These are phyloP conservation scores for Fusarium algeriense DNA, from an alignment of 2,329 filamentous ascomycete species.

Conservation along the genomic window DNA sequence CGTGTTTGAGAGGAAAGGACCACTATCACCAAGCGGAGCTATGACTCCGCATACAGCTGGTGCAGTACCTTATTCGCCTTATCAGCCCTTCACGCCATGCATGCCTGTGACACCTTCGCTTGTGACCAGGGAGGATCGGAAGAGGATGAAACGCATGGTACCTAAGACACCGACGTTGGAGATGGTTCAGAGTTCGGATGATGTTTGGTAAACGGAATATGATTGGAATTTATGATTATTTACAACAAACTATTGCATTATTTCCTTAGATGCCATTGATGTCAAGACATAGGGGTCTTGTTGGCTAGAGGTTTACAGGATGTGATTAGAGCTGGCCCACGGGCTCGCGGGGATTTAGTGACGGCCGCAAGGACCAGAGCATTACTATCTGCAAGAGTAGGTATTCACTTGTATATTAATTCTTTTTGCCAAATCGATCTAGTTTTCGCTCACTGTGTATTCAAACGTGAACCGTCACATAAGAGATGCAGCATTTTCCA, in stretches of 20 bases:
- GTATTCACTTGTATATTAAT: conserved; percentile 25
- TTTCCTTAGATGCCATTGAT: conserved; percentile 45
- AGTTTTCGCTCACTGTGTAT: neutral
- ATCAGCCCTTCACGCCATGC: conserved; percentile 82
- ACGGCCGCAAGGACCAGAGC: conserved; percentile 21
- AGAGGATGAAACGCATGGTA: conserved; percentile 73
- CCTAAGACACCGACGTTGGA: conserved; percentile 72
- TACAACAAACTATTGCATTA: conserved; percentile 22
- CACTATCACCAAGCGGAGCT: conserved; percentile 67
- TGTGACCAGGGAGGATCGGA: conserved; percentile 77
- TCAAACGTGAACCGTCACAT: neutral
- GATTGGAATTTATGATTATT: conserved; percentile 17
- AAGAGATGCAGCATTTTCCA: conserved; percentile 10
- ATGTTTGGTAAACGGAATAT: conserved; percentile 69
- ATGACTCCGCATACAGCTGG: conserved; percentile 73
- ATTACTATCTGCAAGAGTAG: conserved; percentile 22
- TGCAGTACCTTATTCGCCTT: conserved; percentile 79
- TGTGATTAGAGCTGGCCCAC: conserved; percentile 17
- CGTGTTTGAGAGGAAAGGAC: conserved; percentile 68
- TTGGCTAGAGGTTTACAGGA: conserved; percentile 11
- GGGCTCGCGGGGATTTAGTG: conserved; percentile 24
- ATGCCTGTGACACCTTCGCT: conserved; percentile 82
- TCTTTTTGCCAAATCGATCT: neutral
- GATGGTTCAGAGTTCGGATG: conserved; percentile 72
- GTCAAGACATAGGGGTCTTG: conserved; percentile 29